Base-by-base conservation (phyloP, 495 filamentous ascomycete genomes). In the Lepidopterella palustris region DNA sequence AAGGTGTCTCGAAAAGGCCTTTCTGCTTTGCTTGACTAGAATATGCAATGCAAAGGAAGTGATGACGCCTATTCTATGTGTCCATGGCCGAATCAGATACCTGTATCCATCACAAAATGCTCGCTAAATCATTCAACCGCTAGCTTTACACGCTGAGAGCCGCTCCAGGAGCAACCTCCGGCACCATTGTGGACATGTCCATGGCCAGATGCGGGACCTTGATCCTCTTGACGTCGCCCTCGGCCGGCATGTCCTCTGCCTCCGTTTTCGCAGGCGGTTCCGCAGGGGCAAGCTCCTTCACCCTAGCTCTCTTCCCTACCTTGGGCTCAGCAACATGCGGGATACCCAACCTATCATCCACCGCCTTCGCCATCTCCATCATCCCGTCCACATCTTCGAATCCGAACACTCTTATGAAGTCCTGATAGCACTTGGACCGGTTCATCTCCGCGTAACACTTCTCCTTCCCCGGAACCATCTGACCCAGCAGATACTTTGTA, bases 401-500 rank as follows among this genome's bases (percentile, higher is more conserved):
- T 23, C 78, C 78, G 23, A 97, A 70, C 18, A 76, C 69, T 57
- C 81, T 77, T 60, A 87, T 87, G 11, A 83, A 62, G 52, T 86
- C 82, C 8, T 68, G 69, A 65, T 95, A 92, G 52, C 79, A 82
- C 72, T 83, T 88, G 52, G 77, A 78, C 15, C 60, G 49, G 50
- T 76, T 79, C 32, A 92, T 73, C 13, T 72, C 57, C 45, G 73
- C 74, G 72, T 83, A 87, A 0, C 72, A 73, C 31, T 79, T 71
- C 50, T 79, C 69, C 73, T 93, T 96, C 3, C 92, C 90, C 0
- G 90, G 87, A 27, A 97, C 82, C 64, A 97, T 75, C 65, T 95
- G 89, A 27, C 79, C 79, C n/a, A 97, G 80, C 21, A 89, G 74
- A 68, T 85, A 97, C 69, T 97, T 97, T 5, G 91, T 96, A 73